Conservation (phyloP, 495 filamentous ascomycete species). For the Lophiotrema nucula region DNA sequence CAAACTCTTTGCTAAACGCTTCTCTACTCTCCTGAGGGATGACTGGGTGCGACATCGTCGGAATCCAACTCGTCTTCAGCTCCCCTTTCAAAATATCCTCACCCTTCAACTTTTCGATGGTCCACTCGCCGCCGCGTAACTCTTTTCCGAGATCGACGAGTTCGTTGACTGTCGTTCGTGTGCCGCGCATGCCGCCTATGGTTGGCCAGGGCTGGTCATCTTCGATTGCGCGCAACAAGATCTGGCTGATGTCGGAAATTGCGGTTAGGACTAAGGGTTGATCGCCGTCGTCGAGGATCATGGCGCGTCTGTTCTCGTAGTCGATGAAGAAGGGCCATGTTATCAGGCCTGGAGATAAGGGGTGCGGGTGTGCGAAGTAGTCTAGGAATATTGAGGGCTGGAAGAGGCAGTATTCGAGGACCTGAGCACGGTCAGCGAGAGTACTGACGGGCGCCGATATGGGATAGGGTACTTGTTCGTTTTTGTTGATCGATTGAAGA, state of each 20-base stretch:
- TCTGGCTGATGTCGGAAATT: slow-evolving; percentile 11
- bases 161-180: slow-evolving; percentile 7
- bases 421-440: neutral
- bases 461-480: slow-evolving; percentile 5
- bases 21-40: slow-evolving; percentile 15
- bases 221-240: slow-evolving; percentile 17
- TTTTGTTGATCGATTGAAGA: slow-evolving; percentile 16
- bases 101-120: slow-evolving; percentile 2
- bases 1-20: slow-evolving; percentile 10
- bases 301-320: slow-evolving; percentile 13
- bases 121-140: slow-evolving; percentile 17
- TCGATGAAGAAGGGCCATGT: slow-evolving; percentile 30
- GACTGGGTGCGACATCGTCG: slow-evolving; percentile 21
- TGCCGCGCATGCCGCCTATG: slow-evolving; percentile 21
- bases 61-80: slow-evolving; percentile 23
- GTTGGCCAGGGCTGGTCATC: slow-evolving; percentile 14
- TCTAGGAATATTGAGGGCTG: slow-evolving; percentile 29
- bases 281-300: slow-evolving; percentile 15
- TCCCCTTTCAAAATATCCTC: slow-evolving; percentile 24
- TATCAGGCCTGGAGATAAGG: neutral
- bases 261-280: slow-evolving; percentile 26
- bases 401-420: slow-evolving; percentile 28
- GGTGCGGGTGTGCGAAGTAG: slow-evolving; percentile 32
- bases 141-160: slow-evolving; percentile 15
- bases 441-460: neutral